These are phyloP conservation scores for Caryopteris hybrid DNA, from an alignment of 305 asterid genomes.

Conservation along the genomic window DNA sequence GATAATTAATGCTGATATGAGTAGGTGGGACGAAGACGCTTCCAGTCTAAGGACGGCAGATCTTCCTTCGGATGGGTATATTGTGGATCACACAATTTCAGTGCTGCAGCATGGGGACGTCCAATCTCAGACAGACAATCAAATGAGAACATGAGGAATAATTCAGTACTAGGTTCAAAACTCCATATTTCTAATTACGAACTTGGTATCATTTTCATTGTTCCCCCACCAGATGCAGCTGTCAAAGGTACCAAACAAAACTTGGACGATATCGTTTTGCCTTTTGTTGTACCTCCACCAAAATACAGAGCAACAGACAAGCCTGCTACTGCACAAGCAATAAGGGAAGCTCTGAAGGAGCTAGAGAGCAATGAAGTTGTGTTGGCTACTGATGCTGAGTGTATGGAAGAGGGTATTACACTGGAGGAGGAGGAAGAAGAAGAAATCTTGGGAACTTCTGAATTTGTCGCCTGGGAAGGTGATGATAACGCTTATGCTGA, in stretches of 20 bases:
- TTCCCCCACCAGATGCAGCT: slow-evolving; percentile 48
- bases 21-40: slow-evolving; percentile 84
- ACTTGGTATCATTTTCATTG: slow-evolving; percentile 70
- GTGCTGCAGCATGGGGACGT: slow-evolving; percentile 99
- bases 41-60: slow-evolving; percentile 41
- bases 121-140: slow-evolving; percentile 45
- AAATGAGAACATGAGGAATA: slow-evolving; percentile 17
- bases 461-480: slow-evolving; percentile 40
- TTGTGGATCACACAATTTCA: slow-evolving; percentile 85
- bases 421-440: slow-evolving; percentile 62
- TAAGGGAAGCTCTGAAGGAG: slow-evolving; percentile 61
- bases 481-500: slow-evolving; percentile 84
- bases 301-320: slow-evolving; percentile 53
- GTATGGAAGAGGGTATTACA: slow-evolving; percentile 36
- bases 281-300: slow-evolving; percentile 79
- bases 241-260: slow-evolving; percentile 18
- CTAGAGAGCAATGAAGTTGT: slow-evolving; percentile 27
- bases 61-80: slow-evolving; percentile 87
- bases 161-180: slow-evolving; percentile 59
- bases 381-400: slow-evolving; percentile 21
- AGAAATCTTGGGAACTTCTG: slow-evolving; percentile 30
- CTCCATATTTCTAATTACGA: slow-evolving; percentile 82
- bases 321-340: slow-evolving; percentile 78
- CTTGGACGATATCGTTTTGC: slow-evolving; percentile 73
- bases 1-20: slow-evolving; percentile 24